Base-by-base conservation (phyloP, 2,329 filamentous ascomycete genomes). In the Trichoderma afroharzianum region DNA sequence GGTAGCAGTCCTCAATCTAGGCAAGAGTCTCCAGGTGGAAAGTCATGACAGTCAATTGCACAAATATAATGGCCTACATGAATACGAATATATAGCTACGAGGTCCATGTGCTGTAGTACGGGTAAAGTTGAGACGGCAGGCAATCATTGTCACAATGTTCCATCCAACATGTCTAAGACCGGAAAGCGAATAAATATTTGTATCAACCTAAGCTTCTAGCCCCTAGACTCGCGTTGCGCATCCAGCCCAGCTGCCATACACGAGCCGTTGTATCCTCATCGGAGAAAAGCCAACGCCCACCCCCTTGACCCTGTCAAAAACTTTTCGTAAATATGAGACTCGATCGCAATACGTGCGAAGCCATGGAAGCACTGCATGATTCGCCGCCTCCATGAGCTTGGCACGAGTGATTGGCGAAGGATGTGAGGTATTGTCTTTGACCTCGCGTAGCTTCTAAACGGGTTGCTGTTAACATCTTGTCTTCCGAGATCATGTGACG, bases 301-400 rank as follows among this genome's bases (percentile, higher is more conserved):
- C 83, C 82, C 82, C 83, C 82, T 83, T 83, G 83, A 87, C 83
- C 85, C 84, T 83, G 79, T 83, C 82, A 85, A 86, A 84, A 85
- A 85, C 82, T 86, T 87, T 88, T 87, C 79, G 82, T 84, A 86
- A 84, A 87, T 85, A 85, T 81, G 84, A 86, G 83, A 85, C 83
- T 83, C 82, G 83, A 82, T 81, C 80, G 81, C 80, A 81, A 83
- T 83, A 83, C 81, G 81, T 80, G 83, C 83, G 80, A 82, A 81
- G 81, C 83, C 81, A 79, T 78, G 77, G 78, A 80, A 81, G 79
- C 79, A 82, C 80, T 79, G 81, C 81, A 80, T 80, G 79, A 78
- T 79, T 79, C 80, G 81, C 81, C 80, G 82, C 81, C 81, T 83
- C 81, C 81, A 82, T 82, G 81, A 81, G 80, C 80, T 82, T 81